Percentiles rank a stretch among this genome's conserved stretches.
phyloP scores from a whole-genome alignment of 306 rosid species.

The Betula pendula region DNA sequence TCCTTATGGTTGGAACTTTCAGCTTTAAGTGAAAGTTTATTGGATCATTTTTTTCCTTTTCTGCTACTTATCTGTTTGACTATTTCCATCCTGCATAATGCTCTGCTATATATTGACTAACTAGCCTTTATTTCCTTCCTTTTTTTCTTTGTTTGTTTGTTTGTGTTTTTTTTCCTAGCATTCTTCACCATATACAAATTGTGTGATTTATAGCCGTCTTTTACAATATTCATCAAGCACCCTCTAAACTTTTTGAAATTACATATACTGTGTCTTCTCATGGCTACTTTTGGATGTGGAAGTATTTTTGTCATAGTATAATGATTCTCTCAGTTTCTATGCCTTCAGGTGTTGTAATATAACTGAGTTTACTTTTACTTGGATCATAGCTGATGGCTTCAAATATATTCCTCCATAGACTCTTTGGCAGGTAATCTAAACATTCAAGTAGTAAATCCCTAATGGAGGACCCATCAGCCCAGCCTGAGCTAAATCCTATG shows the following conservation, averaged over 20 bases:
- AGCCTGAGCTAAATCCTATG: not conserved
- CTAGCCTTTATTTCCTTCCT: not conserved
- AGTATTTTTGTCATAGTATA: not conserved
- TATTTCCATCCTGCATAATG: not conserved
- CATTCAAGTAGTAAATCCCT: constrained; percentile 11
- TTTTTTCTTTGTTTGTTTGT: too few species aligned
- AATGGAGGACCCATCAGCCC: too few species aligned
- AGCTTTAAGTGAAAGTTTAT: not conserved
- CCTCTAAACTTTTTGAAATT: too few species aligned
- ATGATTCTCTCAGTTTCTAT: not conserved
- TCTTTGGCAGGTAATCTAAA: constrained; percentile 6
- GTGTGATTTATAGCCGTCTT: not conserved
- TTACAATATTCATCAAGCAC: too few species aligned
- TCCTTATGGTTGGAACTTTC: not conserved
- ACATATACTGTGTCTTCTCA: not conserved
- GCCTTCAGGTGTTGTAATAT: not conserved
- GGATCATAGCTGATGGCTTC: not conserved
- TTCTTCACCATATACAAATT: not conserved
- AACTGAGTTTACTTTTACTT: not conserved
- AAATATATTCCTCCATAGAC: not conserved
- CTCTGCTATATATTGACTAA: not conserved
- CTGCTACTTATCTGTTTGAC: not conserved
- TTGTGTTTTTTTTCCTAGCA: not conserved
- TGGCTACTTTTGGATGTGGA: not conserved
- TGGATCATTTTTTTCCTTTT: not conserved